Base-by-base conservation (phyloP, 2,329 filamentous ascomycete species). In the Ophiocordyceps polyrhachis-furcata region DNA sequence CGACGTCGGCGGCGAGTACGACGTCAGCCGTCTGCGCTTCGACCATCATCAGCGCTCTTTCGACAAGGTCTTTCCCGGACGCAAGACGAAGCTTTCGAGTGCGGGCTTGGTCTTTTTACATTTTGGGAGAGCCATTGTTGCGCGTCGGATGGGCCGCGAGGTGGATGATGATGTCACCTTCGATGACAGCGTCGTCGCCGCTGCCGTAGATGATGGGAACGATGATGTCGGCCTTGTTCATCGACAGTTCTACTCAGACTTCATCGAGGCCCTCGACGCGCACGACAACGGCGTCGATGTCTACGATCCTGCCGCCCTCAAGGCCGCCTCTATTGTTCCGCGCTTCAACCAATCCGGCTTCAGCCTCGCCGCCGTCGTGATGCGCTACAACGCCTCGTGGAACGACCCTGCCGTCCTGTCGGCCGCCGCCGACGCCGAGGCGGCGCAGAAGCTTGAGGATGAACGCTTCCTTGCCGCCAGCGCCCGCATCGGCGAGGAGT, bases 11-110 rank as follows among this genome's bases (percentile, higher is more conserved):
- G 89, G 88, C 55, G 83, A 89, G 62, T 96, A 98, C 66, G 82
- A 94, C 58, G 66, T 83, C 45, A 62, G 68, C 43, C 66, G 65
- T 51, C 77, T 86, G 64, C 83, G 89, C 55, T 98, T 84, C 70
- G 91, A 98, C 65, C 91, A 98, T 68, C 91, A 98, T 73, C 91
- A 98, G 71, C 86, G 89, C 51, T 80, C 79, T 58, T 98, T 98
- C 70, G 65, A 66, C 48, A 81, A 83, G 46, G 86, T 81, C 42
- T 98, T 98, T 66, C 87, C 89, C 19, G 75, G 75, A 48, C 82
- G 83, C 56, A 61, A 65, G 45, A 98, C 91, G 51, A 95, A 93
- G 71, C 81, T 98, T 47, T 93, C 84, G 46, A 93, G 85, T 48
- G 91, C 91, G 0, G 91, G 91, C 1, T 74, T 98, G 20, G 86